phyloP scores from a whole-genome alignment of 352 stramenopile genomes.

The Globisporangium okanoganense region DNA sequence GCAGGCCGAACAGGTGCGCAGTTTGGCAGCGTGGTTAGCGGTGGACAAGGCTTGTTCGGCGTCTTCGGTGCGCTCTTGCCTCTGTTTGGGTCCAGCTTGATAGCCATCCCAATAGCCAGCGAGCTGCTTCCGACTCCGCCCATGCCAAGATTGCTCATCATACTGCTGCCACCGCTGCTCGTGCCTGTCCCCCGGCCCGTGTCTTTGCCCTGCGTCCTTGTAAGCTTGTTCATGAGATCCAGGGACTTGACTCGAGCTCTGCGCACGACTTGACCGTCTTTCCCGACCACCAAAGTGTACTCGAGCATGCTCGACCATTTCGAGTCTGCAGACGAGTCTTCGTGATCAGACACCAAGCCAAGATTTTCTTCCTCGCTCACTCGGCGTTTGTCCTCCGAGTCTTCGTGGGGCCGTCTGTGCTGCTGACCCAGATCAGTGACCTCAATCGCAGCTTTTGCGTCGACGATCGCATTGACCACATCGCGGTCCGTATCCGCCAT shows the following conservation, averaged over 20 bases:
- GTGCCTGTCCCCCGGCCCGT: conserved; percentile 27
- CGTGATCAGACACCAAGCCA: conserved; percentile 62
- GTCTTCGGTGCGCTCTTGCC: conserved; percentile 40
- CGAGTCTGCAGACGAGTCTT: conserved; percentile 72
- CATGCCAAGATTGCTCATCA: conserved; percentile 20
- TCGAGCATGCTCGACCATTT: conserved; percentile 87
- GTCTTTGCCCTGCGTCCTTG: conserved; percentile 50
- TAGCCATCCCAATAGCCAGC: conserved; percentile 28
- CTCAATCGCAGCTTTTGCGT: conserved; percentile 47
- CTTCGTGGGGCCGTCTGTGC: conserved; percentile 43
- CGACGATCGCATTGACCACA: conserved; percentile 42
- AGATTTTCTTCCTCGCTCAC: conserved; percentile 57
- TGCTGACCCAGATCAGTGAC: conserved; percentile 24
- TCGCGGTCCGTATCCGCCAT: conserved; percentile 64
- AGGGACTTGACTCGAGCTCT: conserved; percentile 79
- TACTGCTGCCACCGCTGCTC: conserved; percentile 12
- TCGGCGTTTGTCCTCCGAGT: conserved; percentile 57
- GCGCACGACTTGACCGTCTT: conserved; percentile 80
- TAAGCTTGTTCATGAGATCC: conserved; percentile 74
- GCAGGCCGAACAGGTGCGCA: conserved; percentile 41
- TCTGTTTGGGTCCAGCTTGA: conserved; percentile 36
- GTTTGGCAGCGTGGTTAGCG: conserved; percentile 68
- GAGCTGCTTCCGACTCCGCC: conserved; percentile 19
- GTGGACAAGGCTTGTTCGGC: conserved; percentile 38
- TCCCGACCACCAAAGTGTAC: conserved; percentile 80